These are phyloP conservation scores for Chaetomiaceae sp. DNA, from an alignment of 2,329 filamentous ascomycete species.

Conservation along the genomic window DNA sequence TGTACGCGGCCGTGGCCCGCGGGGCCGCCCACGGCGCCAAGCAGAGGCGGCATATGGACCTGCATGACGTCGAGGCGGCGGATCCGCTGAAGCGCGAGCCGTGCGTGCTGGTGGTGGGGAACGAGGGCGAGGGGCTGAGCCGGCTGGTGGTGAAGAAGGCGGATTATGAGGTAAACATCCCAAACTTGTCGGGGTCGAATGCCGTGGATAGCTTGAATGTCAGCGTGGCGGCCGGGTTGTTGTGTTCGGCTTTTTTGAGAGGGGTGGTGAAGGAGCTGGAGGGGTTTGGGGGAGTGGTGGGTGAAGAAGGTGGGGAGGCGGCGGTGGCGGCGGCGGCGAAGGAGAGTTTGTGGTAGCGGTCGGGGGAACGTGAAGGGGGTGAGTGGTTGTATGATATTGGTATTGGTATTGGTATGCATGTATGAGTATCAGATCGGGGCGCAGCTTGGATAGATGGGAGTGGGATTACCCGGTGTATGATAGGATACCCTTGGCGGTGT, in stretches of 20 bases:
- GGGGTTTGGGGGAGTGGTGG: constrained; percentile 8
- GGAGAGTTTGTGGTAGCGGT: constrained; percentile 4
- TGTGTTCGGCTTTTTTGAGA: constrained; percentile 66
- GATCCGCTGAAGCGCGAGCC: constrained; percentile 58
- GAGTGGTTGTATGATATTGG: too few relatives aligned
- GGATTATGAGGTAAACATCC: constrained; percentile 64
- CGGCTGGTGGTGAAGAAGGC: constrained; percentile 57
- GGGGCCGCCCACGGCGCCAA: constrained; percentile 29
- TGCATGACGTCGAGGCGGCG: constrained; percentile 44
- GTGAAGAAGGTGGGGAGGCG: constrained; percentile 4
- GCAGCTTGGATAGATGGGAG: too few relatives aligned
- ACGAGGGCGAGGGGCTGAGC: constrained; percentile 72
- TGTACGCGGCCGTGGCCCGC: constrained; percentile 69
- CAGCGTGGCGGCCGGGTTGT: constrained; percentile 75
- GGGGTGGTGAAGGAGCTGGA: constrained; percentile 29
- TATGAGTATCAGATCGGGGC: too few relatives aligned
- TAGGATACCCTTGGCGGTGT: too few relatives aligned
- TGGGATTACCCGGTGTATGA: too few relatives aligned
- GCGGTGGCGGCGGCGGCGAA: not conserved
- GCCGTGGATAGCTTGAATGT: constrained; percentile 90
- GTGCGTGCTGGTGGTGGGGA: constrained; percentile 76
- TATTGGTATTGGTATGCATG: too few relatives aligned
- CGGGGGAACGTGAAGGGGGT: constrained; percentile 1
- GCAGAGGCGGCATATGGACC: constrained; percentile 43
- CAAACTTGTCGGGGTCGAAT: constrained; percentile 43